These are phyloP conservation scores for Staphylotrichum tortipilum DNA, from an alignment of 495 filamentous ascomycete species.

Conservation along the genomic window DNA sequence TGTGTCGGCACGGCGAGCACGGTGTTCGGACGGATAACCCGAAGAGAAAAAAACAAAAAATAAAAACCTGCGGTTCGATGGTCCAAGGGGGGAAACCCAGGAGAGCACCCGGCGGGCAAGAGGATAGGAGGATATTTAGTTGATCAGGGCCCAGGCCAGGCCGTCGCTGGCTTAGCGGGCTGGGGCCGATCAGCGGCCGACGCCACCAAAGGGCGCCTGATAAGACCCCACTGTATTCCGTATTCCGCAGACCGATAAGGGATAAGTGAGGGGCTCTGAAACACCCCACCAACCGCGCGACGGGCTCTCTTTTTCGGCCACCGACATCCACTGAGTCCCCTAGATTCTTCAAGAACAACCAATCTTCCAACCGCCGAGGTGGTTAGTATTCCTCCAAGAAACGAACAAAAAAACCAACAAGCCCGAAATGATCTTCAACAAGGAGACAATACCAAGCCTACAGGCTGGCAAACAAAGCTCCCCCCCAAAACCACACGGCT, in stretches of 20 bases:
- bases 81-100: too few species aligned
- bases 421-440: too few species aligned
- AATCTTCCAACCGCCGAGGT: too few species aligned
- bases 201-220: background rate
- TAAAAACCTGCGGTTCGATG: background rate
- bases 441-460: too few species aligned
- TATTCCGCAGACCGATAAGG: background rate
- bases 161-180: background rate
- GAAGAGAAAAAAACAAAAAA: background rate
- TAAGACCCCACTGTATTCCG: too few species aligned
- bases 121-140: background rate
- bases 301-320: background rate
- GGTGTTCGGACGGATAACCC: background rate
- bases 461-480: too few species aligned
- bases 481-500: too few species aligned
- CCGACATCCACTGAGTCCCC: too few species aligned
- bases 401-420: background rate
- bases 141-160: background rate
- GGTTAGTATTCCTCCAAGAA: too few species aligned
- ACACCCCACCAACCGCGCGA: background rate
- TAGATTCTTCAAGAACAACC: too few species aligned
- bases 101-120: too few species aligned
- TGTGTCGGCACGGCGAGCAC: background rate
- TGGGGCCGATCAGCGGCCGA: slow-evolving; percentile 2
- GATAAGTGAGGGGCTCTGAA: background rate